phyloP scores from a whole-genome alignment of 164 flowering plant species.

The Chloranthus sessilifolius region DNA sequence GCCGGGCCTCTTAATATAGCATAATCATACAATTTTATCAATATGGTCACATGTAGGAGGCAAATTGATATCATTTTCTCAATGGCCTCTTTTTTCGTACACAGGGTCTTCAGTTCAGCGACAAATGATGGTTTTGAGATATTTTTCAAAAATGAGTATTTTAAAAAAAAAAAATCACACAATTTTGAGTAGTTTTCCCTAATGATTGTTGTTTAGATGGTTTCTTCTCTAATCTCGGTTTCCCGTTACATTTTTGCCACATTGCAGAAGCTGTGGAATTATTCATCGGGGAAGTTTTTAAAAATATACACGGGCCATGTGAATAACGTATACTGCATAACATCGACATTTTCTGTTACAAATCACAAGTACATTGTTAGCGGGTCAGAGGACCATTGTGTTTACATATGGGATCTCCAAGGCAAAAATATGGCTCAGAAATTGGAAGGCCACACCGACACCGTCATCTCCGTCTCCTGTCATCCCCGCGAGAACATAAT shows the following conservation, averaged over 20 bases:
- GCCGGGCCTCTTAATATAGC: too few relatives aligned
- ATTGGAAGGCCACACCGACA: conserved; percentile 85
- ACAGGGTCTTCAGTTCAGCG: too few relatives aligned
- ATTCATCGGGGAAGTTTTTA: conserved; percentile 63
- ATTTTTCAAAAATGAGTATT: too few relatives aligned
- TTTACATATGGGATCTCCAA: conserved; percentile 91
- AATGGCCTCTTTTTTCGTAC: too few relatives aligned
- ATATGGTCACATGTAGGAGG: too few relatives aligned
- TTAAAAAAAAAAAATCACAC: too few relatives aligned
- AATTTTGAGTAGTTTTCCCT: too few relatives aligned
- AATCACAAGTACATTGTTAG: conserved; percentile 87
- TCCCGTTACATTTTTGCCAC: not conserved
- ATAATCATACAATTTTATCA: too few relatives aligned
- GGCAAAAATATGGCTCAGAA: conserved; percentile 69
- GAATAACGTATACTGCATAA: conserved; percentile 64
- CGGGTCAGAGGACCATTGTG: conserved; percentile 88
- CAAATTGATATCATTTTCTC: too few relatives aligned
- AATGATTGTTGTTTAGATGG: too few relatives aligned
- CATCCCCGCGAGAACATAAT: conserved; percentile 77
- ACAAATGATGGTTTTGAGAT: too few relatives aligned
- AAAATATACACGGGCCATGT: conserved; percentile 73
- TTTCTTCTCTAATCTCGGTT: too few relatives aligned
- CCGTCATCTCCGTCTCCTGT: conserved; percentile 77
- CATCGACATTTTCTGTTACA: conserved; percentile 80
- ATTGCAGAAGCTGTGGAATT: conserved; percentile 73